Evolutionary conservation across 2,329 filamentous ascomycete genomes (phyloP).

Genomic region (Acephala macrosclerotiorum): DNA sequence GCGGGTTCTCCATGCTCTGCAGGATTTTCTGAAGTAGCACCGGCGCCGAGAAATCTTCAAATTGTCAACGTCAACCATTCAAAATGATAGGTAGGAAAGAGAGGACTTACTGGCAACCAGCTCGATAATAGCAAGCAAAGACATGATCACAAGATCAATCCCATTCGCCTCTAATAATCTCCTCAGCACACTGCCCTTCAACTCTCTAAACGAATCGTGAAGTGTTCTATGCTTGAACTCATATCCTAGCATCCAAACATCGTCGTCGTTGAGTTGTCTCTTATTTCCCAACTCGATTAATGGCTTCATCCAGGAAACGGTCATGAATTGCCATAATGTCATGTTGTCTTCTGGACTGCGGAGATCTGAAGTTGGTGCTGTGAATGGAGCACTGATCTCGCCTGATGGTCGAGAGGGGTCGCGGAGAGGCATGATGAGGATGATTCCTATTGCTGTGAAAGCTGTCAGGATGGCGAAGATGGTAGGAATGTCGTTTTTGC

Average conservation of each 20-base stretch:
- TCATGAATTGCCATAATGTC: conserved; percentile 83
- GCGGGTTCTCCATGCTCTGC: conserved; percentile 65
- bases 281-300: conserved; percentile 70
- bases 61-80: conserved; percentile 26
- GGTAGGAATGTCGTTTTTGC: conserved; percentile 23
- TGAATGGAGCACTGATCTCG: conserved; percentile 66
- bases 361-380: conserved; percentile 62
- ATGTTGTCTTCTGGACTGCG: conserved; percentile 83
- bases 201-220: conserved; percentile 75
- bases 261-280: conserved; percentile 75
- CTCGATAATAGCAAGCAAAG: conserved; percentile 66
- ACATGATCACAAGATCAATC: conserved; percentile 72
- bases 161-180: conserved; percentile 79
- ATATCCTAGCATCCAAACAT: conserved; percentile 82
- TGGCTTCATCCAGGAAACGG: conserved; percentile 82
- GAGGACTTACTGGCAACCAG: conserved; percentile 56
- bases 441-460: conserved; percentile 55
- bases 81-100: neutral
- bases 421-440: conserved; percentile 75
- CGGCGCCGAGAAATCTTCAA: conserved; percentile 63
- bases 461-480: conserved; percentile 50
- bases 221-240: conserved; percentile 83
- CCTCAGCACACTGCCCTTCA: conserved; percentile 74
- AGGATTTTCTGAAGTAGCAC: conserved; percentile 77
- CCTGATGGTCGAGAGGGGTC: conserved; percentile 60